Base-by-base conservation (phyloP, 352 stramenopile genomes). In the Phytophthora idaei region DNA sequence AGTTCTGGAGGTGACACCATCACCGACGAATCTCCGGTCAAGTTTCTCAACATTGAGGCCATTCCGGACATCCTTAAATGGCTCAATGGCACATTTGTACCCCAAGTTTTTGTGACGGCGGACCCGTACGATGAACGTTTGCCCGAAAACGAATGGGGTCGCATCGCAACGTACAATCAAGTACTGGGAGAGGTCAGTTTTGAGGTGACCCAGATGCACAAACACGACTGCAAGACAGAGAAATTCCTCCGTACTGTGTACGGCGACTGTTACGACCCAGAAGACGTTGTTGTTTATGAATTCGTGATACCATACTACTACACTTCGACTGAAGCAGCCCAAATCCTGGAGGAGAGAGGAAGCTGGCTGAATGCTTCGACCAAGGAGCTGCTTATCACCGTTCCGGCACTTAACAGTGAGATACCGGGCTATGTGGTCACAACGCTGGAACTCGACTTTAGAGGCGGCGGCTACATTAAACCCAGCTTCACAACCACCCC, bases 11-110 rank as follows among this genome's bases (percentile, higher is more conserved):
- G 69, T 2, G 77, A 89, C 41, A 76, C 80, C 0, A 52, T 83
- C 29, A 83, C 78, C 1, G 36, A 17, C 8, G 57, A 75, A 5
- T 80, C 74, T 3, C 68, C 68, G 15, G 77, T 82, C 10, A 77
- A 81, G 27, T 82, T 85, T 32, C 58, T 42, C 29, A 85, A 84
- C 62, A 83, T 87, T 27, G 51, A 71, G 37, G 73, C 64, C 1
- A 66, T 70, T 25, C 46, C 41, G 9, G 34, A 39, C 7, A 39
- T 39, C 17, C 17, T 21, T 21, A 21, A 21, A 21, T 21, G 77
- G 75, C 59, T 86, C 55, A 66, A 61, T 14, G 31, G 70, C n/a
- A 78, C 77, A n/a, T 71, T 85, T 48, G 60, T 83, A 7, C 74
- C 69, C 0, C 64, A 44, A 21, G 61, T 77, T 25, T 85, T 85